Conservation (phyloP, 208 protist genomes). For the Leishmania guyanensis region DNA sequence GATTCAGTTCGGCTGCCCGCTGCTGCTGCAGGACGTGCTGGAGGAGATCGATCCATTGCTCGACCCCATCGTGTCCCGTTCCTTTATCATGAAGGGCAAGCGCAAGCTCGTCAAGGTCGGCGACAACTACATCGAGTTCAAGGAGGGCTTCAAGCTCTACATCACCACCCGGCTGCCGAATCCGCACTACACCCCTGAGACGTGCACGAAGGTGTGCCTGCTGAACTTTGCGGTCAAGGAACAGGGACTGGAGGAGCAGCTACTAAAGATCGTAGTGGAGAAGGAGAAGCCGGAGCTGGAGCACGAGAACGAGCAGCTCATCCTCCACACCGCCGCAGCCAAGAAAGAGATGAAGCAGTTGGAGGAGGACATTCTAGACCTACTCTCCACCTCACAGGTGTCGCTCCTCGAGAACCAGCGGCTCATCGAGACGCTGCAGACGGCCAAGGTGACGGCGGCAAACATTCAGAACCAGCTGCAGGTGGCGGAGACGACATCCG, state of each 20-base stretch:
- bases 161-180: slow-evolving; percentile 98
- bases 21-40: slow-evolving; percentile 97
- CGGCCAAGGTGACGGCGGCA: slow-evolving; percentile 96
- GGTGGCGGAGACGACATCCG: slow-evolving; percentile 93
- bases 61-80: slow-evolving; percentile 95
- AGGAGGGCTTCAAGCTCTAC: slow-evolving; percentile 97
- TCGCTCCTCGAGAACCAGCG: slow-evolving; percentile 97
- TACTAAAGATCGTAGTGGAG: slow-evolving; percentile 97
- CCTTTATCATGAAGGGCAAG: slow-evolving; percentile 93
- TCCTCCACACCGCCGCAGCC: slow-evolving; percentile 92
- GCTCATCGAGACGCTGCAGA: slow-evolving; percentile 97
- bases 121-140: slow-evolving; percentile 98
- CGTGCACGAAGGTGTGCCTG: slow-evolving; percentile 96
- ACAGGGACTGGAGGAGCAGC: slow-evolving; percentile 98
- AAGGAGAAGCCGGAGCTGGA: slow-evolving; percentile 98
- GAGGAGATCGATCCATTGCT: slow-evolving; percentile 98
- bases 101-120: slow-evolving; percentile 95
- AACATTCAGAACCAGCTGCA: slow-evolving; percentile 95
- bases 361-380: slow-evolving; percentile 97
- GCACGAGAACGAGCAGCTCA: slow-evolving; percentile 97
- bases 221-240: slow-evolving; percentile 99
- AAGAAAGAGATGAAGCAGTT: slow-evolving; percentile 96
- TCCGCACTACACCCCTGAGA: slow-evolving; percentile 98
- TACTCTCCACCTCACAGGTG: slow-evolving; percentile 92
- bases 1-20: slow-evolving; percentile 96